phyloP scores from a whole-genome alignment of 805 yeast genomes.

The Suhomyces xylopsoci region DNA sequence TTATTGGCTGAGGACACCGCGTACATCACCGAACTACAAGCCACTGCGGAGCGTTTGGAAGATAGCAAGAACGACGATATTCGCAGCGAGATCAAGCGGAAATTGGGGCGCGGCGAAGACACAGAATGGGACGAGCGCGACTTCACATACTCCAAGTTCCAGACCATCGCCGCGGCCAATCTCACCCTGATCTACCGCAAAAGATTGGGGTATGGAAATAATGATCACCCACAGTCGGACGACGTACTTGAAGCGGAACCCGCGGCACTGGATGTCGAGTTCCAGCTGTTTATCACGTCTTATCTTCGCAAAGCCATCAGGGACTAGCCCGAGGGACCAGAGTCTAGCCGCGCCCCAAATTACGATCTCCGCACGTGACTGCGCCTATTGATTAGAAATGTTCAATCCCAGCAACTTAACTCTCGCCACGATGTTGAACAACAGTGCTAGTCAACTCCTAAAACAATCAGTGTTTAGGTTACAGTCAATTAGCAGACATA shows the following conservation, averaged over 20 bases:
- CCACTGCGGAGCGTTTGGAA: constrained; percentile 18
- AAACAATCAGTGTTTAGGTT: constrained; percentile 19
- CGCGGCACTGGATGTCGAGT: constrained; percentile 16
- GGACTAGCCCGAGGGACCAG: constrained; percentile 9
- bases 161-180: constrained; percentile 17
- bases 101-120: neutral
- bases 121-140: constrained; percentile 9
- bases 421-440: constrained; percentile 6
- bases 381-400: neutral
- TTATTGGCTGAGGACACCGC: constrained; percentile 34
- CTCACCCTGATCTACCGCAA: constrained; percentile 20
- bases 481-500: constrained; percentile 21
- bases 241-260: neutral
- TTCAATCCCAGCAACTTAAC: neutral
- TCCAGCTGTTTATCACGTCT: constrained; percentile 22
- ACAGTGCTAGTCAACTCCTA: constrained; percentile 1
- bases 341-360: constrained; percentile 1
- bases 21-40: constrained; percentile 22
- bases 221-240: neutral
- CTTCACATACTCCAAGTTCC: constrained; percentile 27
- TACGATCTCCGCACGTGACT: neutral
- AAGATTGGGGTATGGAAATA: neutral
- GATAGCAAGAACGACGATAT: constrained; percentile 7
- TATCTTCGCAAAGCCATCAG: constrained; percentile 30
- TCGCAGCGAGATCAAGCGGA: constrained; percentile 6